Conservation (phyloP, 2,329 filamentous ascomycete species). For the Dothideomycetes sp. region DNA sequence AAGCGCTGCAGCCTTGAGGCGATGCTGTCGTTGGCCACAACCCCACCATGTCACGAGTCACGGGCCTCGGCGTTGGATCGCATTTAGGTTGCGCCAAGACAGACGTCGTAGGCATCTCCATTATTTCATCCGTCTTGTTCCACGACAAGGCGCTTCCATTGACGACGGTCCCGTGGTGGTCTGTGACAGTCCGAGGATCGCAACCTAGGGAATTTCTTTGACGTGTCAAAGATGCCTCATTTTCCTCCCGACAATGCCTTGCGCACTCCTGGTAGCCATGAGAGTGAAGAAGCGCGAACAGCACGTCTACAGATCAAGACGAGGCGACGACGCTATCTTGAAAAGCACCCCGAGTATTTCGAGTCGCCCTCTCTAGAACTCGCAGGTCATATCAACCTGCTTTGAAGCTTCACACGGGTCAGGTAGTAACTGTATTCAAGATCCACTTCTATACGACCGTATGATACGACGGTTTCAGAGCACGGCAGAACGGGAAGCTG, state of each 20-base stretch:
- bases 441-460: slow-evolving; percentile 73
- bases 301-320: slow-evolving; percentile 55
- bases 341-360: slow-evolving; percentile 64
- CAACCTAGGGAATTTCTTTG: too few relatives aligned
- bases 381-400: slow-evolving; percentile 33
- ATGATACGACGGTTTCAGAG: slow-evolving; percentile 70
- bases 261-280: not conserved
- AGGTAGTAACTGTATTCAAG: slow-evolving; percentile 23
- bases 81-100: too few relatives aligned
- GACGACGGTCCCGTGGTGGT: too few relatives aligned
- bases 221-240: slow-evolving; percentile 1
- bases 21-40: too few relatives aligned
- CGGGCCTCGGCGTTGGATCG: too few relatives aligned
- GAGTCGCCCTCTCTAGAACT: slow-evolving; percentile 47
- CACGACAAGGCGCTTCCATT: too few relatives aligned
- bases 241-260: not conserved
- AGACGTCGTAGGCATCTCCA: too few relatives aligned
- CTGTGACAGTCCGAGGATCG: too few relatives aligned
- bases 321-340: slow-evolving; percentile 65
- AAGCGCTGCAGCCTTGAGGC: too few relatives aligned
- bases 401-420: slow-evolving; percentile 1
- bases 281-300: slow-evolving; percentile 12
- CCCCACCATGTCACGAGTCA: too few relatives aligned
- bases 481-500: slow-evolving; percentile 59
- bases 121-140: too few relatives aligned